phyloP scores from a whole-genome alignment of 305 asterid genomes.

The Fraxinus platypoda region DNA sequence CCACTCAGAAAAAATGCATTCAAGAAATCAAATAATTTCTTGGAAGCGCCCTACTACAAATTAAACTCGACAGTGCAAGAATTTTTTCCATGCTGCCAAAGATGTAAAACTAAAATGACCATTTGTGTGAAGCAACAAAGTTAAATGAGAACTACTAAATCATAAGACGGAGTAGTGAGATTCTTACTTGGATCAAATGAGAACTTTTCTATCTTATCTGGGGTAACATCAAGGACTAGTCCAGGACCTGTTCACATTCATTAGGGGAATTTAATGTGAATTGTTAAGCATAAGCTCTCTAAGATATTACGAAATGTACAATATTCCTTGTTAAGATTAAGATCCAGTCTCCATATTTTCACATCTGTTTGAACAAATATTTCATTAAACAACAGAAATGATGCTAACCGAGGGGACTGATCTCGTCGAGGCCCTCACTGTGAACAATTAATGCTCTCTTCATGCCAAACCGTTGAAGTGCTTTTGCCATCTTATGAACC shows the following conservation, averaged over 20 bases:
- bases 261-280: not conserved
- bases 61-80: not conserved
- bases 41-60: not conserved
- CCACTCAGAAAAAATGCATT: not conserved
- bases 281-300: not conserved
- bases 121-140: not conserved
- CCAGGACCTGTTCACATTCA: slow-evolving; percentile 49
- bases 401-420: slow-evolving; percentile 61
- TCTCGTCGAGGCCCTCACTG: slow-evolving; percentile 57
- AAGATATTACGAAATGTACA: not conserved
- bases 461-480: slow-evolving; percentile 61
- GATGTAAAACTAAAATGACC: not conserved
- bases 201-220: slow-evolving; percentile 46
- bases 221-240: slow-evolving; percentile 45
- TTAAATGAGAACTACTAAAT: not conserved
- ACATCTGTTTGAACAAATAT: not conserved
- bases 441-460: slow-evolving; percentile 59
- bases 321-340: not conserved
- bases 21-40: not conserved
- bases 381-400: slow-evolving; percentile 14
- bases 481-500: slow-evolving; percentile 60
- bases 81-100: not conserved
- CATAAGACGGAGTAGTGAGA: slow-evolving; percentile 1
- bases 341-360: not conserved
- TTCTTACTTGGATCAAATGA: slow-evolving; percentile 57